These are phyloP conservation scores for Podila epicladia DNA, from an alignment of 192 early-diverging fungal genomes.

Conservation along the genomic window DNA sequence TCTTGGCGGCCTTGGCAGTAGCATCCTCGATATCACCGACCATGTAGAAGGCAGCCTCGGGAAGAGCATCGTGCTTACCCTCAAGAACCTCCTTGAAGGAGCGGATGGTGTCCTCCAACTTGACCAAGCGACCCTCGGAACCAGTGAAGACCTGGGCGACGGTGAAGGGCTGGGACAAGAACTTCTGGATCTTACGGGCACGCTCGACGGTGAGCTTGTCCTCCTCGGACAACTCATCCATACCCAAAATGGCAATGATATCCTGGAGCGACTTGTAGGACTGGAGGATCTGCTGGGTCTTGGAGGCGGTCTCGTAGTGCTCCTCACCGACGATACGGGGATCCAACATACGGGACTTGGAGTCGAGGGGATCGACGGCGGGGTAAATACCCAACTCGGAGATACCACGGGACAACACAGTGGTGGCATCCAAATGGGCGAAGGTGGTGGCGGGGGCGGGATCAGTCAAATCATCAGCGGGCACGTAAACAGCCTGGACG, in stretches of 20 bases:
- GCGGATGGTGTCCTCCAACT: slow-evolving; percentile 92
- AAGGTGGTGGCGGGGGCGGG: slow-evolving; percentile 99
- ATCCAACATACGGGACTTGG: slow-evolving; percentile 98
- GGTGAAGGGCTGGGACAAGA: slow-evolving; percentile 99
- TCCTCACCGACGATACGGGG: slow-evolving; percentile 95
- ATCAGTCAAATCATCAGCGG: slow-evolving; percentile 99
- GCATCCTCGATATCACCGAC: slow-evolving; percentile 97
- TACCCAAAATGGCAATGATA: slow-evolving; percentile 99
- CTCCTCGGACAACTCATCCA: slow-evolving; percentile 99
- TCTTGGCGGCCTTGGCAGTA: slow-evolving; percentile 82
- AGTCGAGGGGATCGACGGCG: slow-evolving; percentile 97
- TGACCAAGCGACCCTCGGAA: slow-evolving; percentile 94
- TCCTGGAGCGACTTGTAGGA: slow-evolving; percentile 99
- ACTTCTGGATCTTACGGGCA: slow-evolving; percentile 99
- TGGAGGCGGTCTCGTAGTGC: slow-evolving; percentile 95
- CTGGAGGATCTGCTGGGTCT: slow-evolving; percentile 96
- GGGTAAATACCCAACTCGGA: slow-evolving; percentile 99
- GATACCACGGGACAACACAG: slow-evolving; percentile 98
- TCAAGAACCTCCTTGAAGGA: slow-evolving; percentile 98
- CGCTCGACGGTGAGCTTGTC: slow-evolving; percentile 99
- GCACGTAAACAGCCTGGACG: slow-evolving; percentile 98
- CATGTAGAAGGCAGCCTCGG: slow-evolving; percentile 99
- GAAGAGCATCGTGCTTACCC: slow-evolving; percentile 95
- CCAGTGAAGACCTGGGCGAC: slow-evolving; percentile 98
- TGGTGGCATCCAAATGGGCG: slow-evolving; percentile 99